A percentile compares a stretch with the other conserved stretches of the same genome.
Evolutionary conservation across 495 filamentous ascomycete species (phyloP).

Genomic region (Symbiotaphrina buchneri): DNA sequence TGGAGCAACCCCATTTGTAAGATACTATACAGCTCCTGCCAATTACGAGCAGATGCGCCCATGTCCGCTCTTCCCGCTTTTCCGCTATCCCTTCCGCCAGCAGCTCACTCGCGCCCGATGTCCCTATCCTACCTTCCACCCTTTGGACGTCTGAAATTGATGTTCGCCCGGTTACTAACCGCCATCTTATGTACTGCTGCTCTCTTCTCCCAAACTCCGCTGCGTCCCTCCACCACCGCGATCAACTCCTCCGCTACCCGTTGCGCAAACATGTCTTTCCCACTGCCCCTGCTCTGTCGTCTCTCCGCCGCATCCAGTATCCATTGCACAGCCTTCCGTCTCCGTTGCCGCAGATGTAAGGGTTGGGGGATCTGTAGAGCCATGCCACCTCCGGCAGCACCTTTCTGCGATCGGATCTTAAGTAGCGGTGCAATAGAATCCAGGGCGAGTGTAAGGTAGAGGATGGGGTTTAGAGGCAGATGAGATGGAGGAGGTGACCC

Average conservation of each 20-base stretch:
- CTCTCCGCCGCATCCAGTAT: slow-evolving; percentile 63
- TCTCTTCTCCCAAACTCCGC: slow-evolving; percentile 61
- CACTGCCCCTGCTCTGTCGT: slow-evolving; percentile 38
- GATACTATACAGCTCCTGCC: too few species aligned
- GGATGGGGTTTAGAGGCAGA: slow-evolving; percentile 53
- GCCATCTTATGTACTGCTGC: slow-evolving; percentile 48
- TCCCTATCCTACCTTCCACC: too few species aligned
- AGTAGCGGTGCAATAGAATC: slow-evolving; percentile 89
- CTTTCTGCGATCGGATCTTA: slow-evolving; percentile 49
- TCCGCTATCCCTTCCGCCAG: too few species aligned
- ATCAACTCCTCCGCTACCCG: slow-evolving; percentile 75
- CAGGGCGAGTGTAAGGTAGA: slow-evolving; percentile 69
- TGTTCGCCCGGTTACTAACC: slow-evolving; percentile 49
- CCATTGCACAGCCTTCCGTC: slow-evolving; percentile 62
- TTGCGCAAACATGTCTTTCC: slow-evolving; percentile 40
- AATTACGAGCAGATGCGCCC: too few species aligned
- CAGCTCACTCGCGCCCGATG: too few species aligned
- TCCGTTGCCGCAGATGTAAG: slow-evolving; percentile 45
- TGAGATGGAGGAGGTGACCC: slow-evolving; percentile 47
- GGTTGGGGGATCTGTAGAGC: slow-evolving; percentile 69
- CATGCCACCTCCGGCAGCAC: slow-evolving; percentile 65
- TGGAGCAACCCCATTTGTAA: too few species aligned
- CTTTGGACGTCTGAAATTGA: too few species aligned
- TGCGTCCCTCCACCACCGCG: slow-evolving; percentile 67
- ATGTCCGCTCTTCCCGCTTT: too few species aligned